Percentiles rank a stretch among this genome's conserved stretches.
Conservation (phyloP, 164 flowering plant genomes). For the Umbellularia californica region DNA sequence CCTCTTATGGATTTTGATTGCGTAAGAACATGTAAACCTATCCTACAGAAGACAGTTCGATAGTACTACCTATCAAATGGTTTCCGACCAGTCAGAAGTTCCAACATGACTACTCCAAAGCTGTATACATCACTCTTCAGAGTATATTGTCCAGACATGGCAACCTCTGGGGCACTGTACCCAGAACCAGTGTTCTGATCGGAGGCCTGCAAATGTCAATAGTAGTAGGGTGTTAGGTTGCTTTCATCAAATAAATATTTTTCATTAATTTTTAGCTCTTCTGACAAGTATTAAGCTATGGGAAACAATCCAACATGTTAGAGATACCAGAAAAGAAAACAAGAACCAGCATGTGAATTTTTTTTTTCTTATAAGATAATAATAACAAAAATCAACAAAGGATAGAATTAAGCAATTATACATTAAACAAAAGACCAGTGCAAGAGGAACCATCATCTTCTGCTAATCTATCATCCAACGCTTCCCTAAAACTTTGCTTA, state of each 20-base stretch:
- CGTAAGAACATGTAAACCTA: background rate
- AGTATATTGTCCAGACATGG: conserved; percentile 85
- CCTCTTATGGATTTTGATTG: background rate
- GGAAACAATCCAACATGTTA: too few relatives aligned
- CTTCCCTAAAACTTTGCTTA: too few relatives aligned
- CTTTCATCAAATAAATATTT: background rate
- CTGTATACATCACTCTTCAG: conserved; percentile 91
- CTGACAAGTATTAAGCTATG: background rate
- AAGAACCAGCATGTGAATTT: too few relatives aligned
- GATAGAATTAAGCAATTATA: too few relatives aligned
- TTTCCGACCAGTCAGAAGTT: conserved; percentile 88
- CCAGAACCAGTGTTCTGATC: conserved; percentile 59
- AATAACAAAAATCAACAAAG: too few relatives aligned
- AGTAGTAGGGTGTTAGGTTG: background rate
- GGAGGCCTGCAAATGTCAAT: conserved; percentile 35
- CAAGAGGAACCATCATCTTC: too few relatives aligned
- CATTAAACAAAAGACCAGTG: too few relatives aligned
- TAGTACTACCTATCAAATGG: conserved; percentile 90
- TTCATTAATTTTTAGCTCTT: background rate
- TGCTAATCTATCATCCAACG: too few relatives aligned
- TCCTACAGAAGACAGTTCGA: background rate
- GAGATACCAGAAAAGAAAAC: too few relatives aligned
- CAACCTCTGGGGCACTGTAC: conserved; percentile 86
- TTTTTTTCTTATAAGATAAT: too few relatives aligned
- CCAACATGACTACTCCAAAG: conserved; percentile 97